Conservation (phyloP, 139 green algal species). For the Picochlorum sp. region DNA sequence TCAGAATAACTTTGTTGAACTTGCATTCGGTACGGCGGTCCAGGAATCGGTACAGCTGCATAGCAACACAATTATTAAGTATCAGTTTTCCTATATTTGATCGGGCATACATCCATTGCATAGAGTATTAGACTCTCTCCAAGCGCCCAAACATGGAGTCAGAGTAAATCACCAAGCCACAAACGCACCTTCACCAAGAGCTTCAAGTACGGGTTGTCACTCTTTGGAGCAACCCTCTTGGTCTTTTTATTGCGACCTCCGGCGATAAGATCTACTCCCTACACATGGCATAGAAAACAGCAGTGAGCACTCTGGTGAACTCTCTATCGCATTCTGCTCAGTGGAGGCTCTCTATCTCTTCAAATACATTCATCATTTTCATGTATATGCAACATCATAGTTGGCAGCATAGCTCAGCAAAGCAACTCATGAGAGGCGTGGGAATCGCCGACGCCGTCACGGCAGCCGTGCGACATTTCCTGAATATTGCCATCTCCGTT, state of each 20-base stretch:
- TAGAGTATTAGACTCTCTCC: no score
- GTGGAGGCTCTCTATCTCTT: not conserved
- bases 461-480: not conserved
- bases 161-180: not conserved
- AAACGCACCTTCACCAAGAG: slow-evolving; percentile 94
- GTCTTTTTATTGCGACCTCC: slow-evolving; percentile 93
- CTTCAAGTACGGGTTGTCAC: slow-evolving; percentile 97
- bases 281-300: slow-evolving; percentile 10
- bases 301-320: not conserved
- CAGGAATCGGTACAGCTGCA: slow-evolving; percentile 97
- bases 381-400: not conserved
- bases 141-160: not conserved
- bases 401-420: not conserved
- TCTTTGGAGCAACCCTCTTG: slow-evolving; percentile 83
- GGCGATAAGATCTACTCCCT: slow-evolving; percentile 97
- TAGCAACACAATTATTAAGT: not conserved
- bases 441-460: not conserved
- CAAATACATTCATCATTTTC: not conserved
- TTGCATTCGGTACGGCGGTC: slow-evolving; percentile 82
- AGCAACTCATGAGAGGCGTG: not conserved
- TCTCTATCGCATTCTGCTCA: not conserved
- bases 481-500: not conserved
- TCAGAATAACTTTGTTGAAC: slow-evolving; percentile 98
- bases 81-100: no score
- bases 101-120: no score